phyloP scores from a whole-genome alignment of 2,329 filamentous ascomycete genomes.

The Aspergillaceae sp. region DNA sequence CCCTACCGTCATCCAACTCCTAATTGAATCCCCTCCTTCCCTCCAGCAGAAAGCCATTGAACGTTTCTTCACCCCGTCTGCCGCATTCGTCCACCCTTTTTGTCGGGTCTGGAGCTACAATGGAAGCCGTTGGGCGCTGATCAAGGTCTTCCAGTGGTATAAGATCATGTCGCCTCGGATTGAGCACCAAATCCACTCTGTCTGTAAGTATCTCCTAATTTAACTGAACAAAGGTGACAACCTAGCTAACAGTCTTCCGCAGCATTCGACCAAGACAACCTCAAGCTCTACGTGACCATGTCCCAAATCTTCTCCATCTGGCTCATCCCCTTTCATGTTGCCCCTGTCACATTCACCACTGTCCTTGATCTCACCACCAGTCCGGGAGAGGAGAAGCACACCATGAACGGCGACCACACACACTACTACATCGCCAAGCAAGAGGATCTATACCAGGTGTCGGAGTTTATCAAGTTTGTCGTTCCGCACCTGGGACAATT shows the following conservation, averaged over 20 bases:
- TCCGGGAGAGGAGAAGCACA: constrained; percentile 19
- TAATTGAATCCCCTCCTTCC: constrained; percentile 59
- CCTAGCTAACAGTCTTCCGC: not conserved
- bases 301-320: constrained; percentile 69
- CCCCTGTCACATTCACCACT: constrained; percentile 59
- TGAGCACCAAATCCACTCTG: constrained; percentile 55
- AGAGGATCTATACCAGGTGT: constrained; percentile 72
- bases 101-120: constrained; percentile 55
- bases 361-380: constrained; percentile 54
- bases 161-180: constrained; percentile 72
- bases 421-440: constrained; percentile 67
- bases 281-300: constrained; percentile 65
- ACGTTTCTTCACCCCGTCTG: constrained; percentile 63
- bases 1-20: constrained; percentile 53
- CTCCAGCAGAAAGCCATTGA: constrained; percentile 59
- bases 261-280: constrained; percentile 60
- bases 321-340: constrained; percentile 65
- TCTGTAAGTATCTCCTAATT: constrained; percentile 38
- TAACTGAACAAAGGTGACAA: not conserved
- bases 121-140: constrained; percentile 59
- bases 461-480: constrained; percentile 67
- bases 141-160: constrained; percentile 72
- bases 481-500: constrained; percentile 50
- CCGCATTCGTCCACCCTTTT: constrained; percentile 70
- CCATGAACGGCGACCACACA: constrained; percentile 16